Evolutionary conservation across 768 basidiomycete genomes (phyloP).

Genomic region (Tylopilus balloui): DNA sequence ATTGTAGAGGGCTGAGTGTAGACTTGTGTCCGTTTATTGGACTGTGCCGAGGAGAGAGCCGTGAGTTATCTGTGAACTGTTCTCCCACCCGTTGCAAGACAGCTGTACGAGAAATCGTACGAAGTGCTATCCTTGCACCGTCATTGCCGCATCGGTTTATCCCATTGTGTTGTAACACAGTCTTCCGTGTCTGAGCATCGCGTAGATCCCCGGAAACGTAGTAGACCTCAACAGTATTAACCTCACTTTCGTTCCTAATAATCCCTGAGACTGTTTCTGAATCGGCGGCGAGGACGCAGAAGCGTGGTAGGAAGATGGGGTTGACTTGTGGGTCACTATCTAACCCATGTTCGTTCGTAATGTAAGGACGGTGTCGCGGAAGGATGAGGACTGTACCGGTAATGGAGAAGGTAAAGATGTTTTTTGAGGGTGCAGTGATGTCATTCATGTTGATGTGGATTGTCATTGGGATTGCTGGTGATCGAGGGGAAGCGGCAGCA

Average conservation of each 20-base stretch:
- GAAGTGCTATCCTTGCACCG: constrained; percentile 55
- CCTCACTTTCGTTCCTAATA: constrained; percentile 57
- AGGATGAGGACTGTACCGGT: constrained; percentile 61
- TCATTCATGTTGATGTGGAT: constrained; percentile 81
- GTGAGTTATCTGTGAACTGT: constrained; percentile 17
- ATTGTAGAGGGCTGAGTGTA: constrained; percentile 10
- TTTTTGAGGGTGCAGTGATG: constrained; percentile 59
- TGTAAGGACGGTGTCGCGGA: constrained; percentile 34
- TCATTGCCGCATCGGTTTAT: constrained; percentile 58
- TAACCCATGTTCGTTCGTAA: constrained; percentile 20
- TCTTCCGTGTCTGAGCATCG: constrained; percentile 60
- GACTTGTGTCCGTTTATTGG: constrained; percentile 18
- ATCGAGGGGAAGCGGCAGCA: constrained; percentile 22
- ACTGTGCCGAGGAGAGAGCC: constrained; percentile 19
- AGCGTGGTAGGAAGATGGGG: constrained; percentile 60
- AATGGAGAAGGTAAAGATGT: constrained; percentile 60
- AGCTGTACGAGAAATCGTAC: constrained; percentile 32
- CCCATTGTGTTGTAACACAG: constrained; percentile 57
- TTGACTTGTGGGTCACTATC: constrained; percentile 38
- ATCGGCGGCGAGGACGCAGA: constrained; percentile 66
- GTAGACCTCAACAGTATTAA: constrained; percentile 56
- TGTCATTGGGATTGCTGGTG: constrained; percentile 62
- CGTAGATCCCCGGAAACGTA: constrained; percentile 52
- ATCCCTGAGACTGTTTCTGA: constrained; percentile 52
- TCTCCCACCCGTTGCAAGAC: constrained; percentile 20